A percentile compares a stretch with the other conserved stretches of the same genome.
Conservation (phyloP, 225 moss, liverwort and hornwort species). For the Rhytidiadelphus loreus region DNA sequence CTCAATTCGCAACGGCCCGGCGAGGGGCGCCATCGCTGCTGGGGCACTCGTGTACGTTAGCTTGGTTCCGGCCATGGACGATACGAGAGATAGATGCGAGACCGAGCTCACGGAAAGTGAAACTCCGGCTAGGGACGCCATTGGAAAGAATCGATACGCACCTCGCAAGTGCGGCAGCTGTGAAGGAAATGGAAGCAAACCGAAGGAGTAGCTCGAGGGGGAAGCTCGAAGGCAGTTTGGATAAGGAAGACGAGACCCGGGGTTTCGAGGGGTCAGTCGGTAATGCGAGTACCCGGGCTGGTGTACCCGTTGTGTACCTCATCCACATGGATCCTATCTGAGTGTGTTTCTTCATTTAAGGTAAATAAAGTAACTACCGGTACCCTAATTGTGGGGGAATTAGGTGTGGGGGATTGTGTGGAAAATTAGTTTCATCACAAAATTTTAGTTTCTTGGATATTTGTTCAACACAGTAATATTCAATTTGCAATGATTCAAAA, state of each 20-base stretch:
- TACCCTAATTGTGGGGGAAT: neutral
- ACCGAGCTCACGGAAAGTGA: neutral
- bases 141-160: neutral
- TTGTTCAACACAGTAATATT: neutral
- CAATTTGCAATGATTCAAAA: neutral
- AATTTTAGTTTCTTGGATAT: neutral
- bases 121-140: constrained; percentile 14
- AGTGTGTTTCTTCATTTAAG: neutral
- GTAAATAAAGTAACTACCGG: neutral
- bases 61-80: constrained; percentile 33
- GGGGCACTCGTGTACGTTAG: neutral
- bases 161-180: neutral
- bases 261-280: neutral
- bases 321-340: constrained; percentile 1
- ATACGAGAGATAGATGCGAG: neutral
- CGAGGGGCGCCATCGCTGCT: neutral
- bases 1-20: constrained; percentile 40
- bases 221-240: neutral
- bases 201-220: neutral
- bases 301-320: neutral
- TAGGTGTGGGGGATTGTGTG: too few species aligned
- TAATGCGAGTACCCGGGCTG: neutral
- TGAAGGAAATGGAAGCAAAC: neutral
- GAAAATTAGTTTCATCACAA: too few species aligned
- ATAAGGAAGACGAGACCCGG: constrained; percentile 21